Evolutionary conservation across 2,329 filamentous ascomycete species (phyloP), one percentile per base, ranked within the genome.

Genomic region (Sclerotinia trifoliorum): DNA sequence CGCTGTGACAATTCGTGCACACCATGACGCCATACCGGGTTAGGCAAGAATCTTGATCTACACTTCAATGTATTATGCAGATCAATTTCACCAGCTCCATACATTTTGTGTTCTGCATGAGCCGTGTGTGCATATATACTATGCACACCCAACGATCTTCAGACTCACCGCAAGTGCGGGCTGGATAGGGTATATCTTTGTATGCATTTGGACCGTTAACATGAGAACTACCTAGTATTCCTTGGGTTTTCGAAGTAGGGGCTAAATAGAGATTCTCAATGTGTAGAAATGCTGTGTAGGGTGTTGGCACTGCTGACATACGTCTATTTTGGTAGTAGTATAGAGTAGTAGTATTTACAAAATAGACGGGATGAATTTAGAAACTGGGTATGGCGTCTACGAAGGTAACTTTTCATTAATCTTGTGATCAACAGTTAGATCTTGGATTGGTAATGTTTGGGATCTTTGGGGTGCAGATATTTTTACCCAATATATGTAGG

Each of bases 261-360:
- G 55, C 15, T 7, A 3, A 62, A 39, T 39, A 39, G 2, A 15
- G 39, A 42, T 42, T 26, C 8, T 46, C 0, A 26, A 32, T 63
- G 26, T 11, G 5, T 63, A 15, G 5, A 42, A 26, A 52, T 5
- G 46, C 51, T 51, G 60, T 39, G 35, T 24, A 63, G 51, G 32
- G 17, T 32, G 35, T 56, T 39, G 54, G 54, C 15, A 39, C 17
- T 19, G 60, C 46, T 63, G 60, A 51, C 46, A 63, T 63, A 63
- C 60, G 26, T 39, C 24, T 51, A 26, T 13, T 29, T 29, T 21
- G 2, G 32, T 51, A n/a, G 60, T 24, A 63, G 39, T 62, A 62
- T 62, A 52, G 29, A 48, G 60, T 63, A 8, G 32, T 63, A 51
- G 29, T 52, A 51, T 26, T 42, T 39, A 26, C 15, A 49, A 63